Evolutionary conservation across 2,329 filamentous ascomycete genomes (phyloP).

Genomic region (Penicillium brevicompactum): DNA sequence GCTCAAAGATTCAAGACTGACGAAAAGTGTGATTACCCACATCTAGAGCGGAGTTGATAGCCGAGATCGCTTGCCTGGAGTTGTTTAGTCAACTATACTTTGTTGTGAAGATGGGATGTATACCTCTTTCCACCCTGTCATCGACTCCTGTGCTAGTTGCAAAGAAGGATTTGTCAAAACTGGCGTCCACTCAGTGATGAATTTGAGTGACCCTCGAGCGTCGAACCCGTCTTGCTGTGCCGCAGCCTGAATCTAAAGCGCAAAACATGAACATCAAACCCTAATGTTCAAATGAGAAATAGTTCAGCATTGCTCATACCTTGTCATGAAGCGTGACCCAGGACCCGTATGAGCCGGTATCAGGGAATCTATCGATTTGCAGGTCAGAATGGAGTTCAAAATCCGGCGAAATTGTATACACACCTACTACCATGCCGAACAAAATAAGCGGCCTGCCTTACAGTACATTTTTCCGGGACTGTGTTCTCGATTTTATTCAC

Average conservation of each 20-base stretch:
- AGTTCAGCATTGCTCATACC: conserved; percentile 9
- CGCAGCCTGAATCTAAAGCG: conserved; percentile 52
- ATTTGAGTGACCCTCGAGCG: conserved; percentile 56
- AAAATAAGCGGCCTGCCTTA: conserved; percentile 64
- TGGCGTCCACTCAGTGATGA: conserved; percentile 62
- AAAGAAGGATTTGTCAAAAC: conserved; percentile 56
- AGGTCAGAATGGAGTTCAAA: not conserved
- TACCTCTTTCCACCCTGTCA: conserved; percentile 64
- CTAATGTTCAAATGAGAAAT: too few relatives aligned
- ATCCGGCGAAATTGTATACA: not conserved
- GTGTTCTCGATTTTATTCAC: conserved; percentile 57
- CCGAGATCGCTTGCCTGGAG: conserved; percentile 19
- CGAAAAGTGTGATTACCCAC: conserved; percentile 9
- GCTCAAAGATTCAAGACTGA: not conserved
- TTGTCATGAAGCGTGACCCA: conserved; percentile 49
- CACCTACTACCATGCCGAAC: conserved; percentile 65
- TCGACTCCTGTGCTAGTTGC: conserved; percentile 62
- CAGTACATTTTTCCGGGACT: conserved; percentile 58
- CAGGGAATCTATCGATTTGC: conserved; percentile 43
- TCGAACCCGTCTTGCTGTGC: conserved; percentile 47
- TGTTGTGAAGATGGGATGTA: not conserved
- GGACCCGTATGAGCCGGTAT: conserved; percentile 59
- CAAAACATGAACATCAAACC: not conserved
- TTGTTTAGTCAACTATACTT: not conserved
- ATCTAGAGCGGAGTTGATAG: conserved; percentile 22